These are phyloP conservation scores for Penicillium parvum DNA, from an alignment of 495 filamentous ascomycete genomes.

Conservation along the genomic window DNA sequence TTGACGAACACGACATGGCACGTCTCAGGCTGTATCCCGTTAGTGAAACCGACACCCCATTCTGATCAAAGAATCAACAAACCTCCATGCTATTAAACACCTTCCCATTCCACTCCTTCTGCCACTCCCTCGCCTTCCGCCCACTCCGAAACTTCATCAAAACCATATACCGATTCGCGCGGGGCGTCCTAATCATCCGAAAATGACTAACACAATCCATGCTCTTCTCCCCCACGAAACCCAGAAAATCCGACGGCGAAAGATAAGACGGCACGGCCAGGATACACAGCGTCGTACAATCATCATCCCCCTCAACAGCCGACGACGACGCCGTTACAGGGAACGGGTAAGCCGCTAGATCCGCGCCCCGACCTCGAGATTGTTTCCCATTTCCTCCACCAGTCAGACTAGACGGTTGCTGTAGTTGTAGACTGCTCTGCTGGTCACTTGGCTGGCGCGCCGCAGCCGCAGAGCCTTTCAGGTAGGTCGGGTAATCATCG, in stretches of 20 bases:
- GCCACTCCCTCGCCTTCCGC: conserved; percentile 71
- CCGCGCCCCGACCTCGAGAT: background rate
- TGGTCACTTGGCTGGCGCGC: conserved; percentile 30
- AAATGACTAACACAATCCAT: conserved; percentile 89
- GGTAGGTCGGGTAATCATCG: conserved; percentile 37
- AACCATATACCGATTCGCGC: conserved; percentile 91
- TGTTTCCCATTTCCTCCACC: background rate
- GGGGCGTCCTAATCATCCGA: conserved; percentile 85
- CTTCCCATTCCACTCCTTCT: conserved; percentile 88
- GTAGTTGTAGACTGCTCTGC: background rate
- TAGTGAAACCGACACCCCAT: background rate
- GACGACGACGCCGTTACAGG: conserved; percentile 19
- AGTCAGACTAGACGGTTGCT: too few relatives aligned
- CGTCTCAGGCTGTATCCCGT: conserved; percentile 70
- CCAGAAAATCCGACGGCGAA: conserved; percentile 84
- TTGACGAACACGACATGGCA: conserved; percentile 97
- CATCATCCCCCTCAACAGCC: conserved; percentile 42
- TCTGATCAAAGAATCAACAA: conserved; percentile 26
- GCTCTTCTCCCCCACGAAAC: conserved; percentile 87
- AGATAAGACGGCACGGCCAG: conserved; percentile 93
- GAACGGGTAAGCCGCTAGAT: conserved; percentile 19
- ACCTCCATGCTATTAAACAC: conserved; percentile 94
- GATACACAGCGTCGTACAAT: conserved; percentile 89
- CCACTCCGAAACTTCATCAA: conserved; percentile 89
- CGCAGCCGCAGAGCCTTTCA: conserved; percentile 41